Base-by-base conservation (phyloP, 2,329 filamentous ascomycete species). In the Tolypocladium capitatum region DNA sequence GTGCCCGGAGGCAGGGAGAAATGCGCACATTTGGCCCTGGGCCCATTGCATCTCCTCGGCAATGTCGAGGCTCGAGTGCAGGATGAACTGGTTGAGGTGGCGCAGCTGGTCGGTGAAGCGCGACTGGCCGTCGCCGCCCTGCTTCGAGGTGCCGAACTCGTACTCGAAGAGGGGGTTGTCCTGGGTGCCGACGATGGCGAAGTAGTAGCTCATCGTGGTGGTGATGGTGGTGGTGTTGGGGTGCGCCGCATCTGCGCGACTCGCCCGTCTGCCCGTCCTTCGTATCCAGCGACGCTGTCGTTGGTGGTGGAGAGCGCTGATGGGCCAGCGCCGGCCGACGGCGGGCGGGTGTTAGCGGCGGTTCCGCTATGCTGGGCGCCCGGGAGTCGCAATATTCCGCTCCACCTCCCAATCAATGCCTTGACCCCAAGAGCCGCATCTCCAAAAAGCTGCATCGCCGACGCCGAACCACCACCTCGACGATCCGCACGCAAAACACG, bases 31-130 rank as follows among this genome's bases (percentile, higher is more conserved):
- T 57, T 86, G 83, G 5, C 86, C 85, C 52, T 75, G 86, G 7
- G 81, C 84, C 91, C 92, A 98, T 69, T 97, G 92, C 30, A 91
- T 81, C 67, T 98, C 92, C 69, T 98, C 92, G 46, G 95, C 86
- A 42, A 97, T 87, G 65, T 98, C 92, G 49, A 98, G 73, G 55
- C 86, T 86, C 56, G 87, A 90, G 70, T 98, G 91, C 31, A 95
- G 81, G 62, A 97, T 88, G 71, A 98, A 97, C 67, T 96, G 92
- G 70, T 96, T 96, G 75, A 96, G 84, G 66, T 94, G 87, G 53
- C 87, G 82, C 47, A 91, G 85, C 60, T 94, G 83, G 55, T 94
- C 86, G 49, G 78, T 80, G 73, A 96, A 97, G 61, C 86, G 85
- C 51, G 91, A 79, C 63, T 89, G 75, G 57, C 92, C 92, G 73